A percentile compares a stretch with the other conserved stretches of the same genome.
Evolutionary conservation across 2,329 filamentous ascomycete species (phyloP).

Genomic region (Fusarium sp.): DNA sequence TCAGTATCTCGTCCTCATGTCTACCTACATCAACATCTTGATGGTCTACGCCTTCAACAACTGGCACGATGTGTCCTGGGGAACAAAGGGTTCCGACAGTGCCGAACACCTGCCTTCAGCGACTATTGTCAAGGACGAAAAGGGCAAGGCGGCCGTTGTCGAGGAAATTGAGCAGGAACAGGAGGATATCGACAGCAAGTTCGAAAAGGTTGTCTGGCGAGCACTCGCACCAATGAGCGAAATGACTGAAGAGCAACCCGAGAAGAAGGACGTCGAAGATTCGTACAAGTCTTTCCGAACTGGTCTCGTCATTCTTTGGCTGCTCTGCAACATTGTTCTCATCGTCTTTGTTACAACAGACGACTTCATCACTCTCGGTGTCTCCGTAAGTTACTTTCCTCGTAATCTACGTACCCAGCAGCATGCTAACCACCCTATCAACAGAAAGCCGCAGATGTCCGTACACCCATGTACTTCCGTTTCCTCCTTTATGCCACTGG

Average conservation of each 20-base stretch:
- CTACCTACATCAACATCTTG: constrained; percentile 46
- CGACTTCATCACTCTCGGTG: constrained; percentile 41
- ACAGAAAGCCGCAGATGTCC: constrained; percentile 36
- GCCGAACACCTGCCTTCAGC: constrained; percentile 42
- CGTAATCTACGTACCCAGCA: rapidly evolving
- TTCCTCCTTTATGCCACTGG: constrained; percentile 43
- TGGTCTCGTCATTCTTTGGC: constrained; percentile 43
- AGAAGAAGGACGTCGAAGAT: constrained; percentile 44
- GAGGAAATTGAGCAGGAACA: constrained; percentile 45
- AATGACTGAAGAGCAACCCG: constrained; percentile 33
- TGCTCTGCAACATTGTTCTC: constrained; percentile 45
- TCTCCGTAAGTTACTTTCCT: constrained; percentile 25
- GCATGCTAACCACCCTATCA: constrained; percentile 8
- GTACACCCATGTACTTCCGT: constrained; percentile 43
- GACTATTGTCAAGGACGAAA: constrained; percentile 39
- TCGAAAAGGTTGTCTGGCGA: constrained; percentile 45
- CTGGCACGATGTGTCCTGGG: constrained; percentile 46
- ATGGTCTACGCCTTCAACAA: constrained; percentile 48
- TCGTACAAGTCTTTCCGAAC: constrained; percentile 46
- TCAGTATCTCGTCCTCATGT: constrained; percentile 45
- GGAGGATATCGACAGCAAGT: constrained; percentile 45
- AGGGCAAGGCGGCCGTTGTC: constrained; percentile 39
- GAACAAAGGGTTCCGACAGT: constrained; percentile 43
- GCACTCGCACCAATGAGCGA: constrained; percentile 43
- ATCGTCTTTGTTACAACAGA: constrained; percentile 45